phyloP scores from a whole-genome alignment of 805 yeast genomes.

The Candida koratica region DNA sequence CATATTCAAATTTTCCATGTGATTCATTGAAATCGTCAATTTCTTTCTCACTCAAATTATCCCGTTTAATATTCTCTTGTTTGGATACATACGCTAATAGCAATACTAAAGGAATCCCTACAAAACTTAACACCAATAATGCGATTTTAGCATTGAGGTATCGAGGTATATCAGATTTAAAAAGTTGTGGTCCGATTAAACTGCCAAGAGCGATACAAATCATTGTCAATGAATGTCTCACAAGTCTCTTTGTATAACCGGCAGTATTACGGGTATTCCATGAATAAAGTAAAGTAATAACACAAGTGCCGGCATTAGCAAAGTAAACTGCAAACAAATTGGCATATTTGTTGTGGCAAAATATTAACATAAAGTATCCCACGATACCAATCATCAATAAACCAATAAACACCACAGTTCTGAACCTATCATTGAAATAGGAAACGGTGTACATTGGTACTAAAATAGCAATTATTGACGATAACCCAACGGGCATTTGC shows the following conservation, averaged over 20 bases:
- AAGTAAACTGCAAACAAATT: constrained; percentile 48
- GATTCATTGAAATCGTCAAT: constrained; percentile 16
- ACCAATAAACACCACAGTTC: constrained; percentile 25
- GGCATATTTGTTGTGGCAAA: constrained; percentile 38
- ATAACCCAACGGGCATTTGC: constrained; percentile 58
- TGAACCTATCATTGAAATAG: constrained; percentile 18
- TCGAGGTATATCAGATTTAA: constrained; percentile 49
- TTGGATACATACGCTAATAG: constrained; percentile 41
- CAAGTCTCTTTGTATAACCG: constrained; percentile 71
- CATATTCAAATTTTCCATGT: constrained; percentile 41
- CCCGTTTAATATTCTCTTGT: constrained; percentile 51
- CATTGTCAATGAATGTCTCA: constrained; percentile 54
- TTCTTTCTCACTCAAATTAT: constrained; percentile 19
- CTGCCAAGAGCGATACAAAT: constrained; percentile 67
- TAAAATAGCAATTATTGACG: constrained; percentile 33
- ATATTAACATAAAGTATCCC: constrained; percentile 41
- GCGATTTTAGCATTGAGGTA: constrained; percentile 60
- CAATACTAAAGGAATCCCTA: constrained; percentile 41
- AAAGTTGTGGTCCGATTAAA: constrained; percentile 65
- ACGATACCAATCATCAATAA: constrained; percentile 33
- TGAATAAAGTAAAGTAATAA: constrained; percentile 54
- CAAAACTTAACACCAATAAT: constrained; percentile 47
- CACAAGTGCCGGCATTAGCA: constrained; percentile 53
- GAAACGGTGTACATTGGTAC: constrained; percentile 31
- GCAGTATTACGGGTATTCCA: constrained; percentile 66